Evolutionary conservation across 768 basidiomycete genomes (phyloP).

Genomic region (Amyloporia xantha): DNA sequence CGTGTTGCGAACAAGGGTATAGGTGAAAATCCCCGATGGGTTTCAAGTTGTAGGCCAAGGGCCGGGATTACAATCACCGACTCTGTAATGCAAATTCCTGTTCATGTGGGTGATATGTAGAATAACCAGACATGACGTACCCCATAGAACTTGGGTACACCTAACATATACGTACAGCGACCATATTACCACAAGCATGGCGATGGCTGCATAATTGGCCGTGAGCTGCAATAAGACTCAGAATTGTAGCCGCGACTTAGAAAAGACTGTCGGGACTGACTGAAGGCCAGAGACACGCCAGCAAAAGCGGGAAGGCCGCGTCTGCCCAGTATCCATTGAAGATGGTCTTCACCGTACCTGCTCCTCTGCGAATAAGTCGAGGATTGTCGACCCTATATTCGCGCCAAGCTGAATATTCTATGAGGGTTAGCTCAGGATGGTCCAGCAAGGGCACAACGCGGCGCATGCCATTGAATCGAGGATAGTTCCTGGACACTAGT

Average conservation of each 20-base stretch:
- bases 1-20: constrained; percentile 28
- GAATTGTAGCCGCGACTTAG: not conserved
- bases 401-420: constrained; percentile 38
- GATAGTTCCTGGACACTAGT: no score
- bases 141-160: constrained; percentile 41
- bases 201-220: not conserved
- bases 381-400: constrained; percentile 60
- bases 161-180: constrained; percentile 28
- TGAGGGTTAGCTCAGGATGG: constrained; percentile 47
- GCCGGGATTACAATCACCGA: constrained; percentile 60
- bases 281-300: constrained; percentile 13
- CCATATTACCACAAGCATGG: constrained; percentile 2
- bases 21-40: constrained; percentile 49
- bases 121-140: constrained; percentile 22
- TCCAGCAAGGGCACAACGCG: constrained; percentile 30
- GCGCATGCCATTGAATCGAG: constrained; percentile 30
- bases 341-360: constrained; percentile 29
- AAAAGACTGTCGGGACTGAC: not conserved
- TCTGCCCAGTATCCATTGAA: constrained; percentile 32
- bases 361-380: constrained; percentile 38
- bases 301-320: constrained; percentile 23
- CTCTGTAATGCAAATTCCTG: constrained; percentile 35
- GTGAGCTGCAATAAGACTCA: not conserved
- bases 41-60: constrained; percentile 73
- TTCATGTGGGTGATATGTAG: not conserved